Base-by-base conservation (phyloP, 306 rosid genomes). In the Datisca glomerata region DNA sequence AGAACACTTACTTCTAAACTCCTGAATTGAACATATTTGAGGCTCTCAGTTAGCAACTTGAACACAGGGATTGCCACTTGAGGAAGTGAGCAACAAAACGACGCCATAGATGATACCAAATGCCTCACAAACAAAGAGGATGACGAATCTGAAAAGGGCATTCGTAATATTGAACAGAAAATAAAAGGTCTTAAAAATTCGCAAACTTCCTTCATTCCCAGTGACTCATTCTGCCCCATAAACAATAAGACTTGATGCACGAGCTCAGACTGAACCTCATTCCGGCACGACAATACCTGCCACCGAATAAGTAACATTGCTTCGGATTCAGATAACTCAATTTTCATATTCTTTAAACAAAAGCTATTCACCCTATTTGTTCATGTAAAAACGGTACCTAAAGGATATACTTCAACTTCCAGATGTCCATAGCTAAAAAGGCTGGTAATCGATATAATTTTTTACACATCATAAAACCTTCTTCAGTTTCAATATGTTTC, bases 221-320 rank as follows among this genome's bases (percentile, higher is more conserved):
- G 31, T 27, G 14, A 59, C 83, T 66, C 68, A 49, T 68, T 70
- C 53, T 74, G 76, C 28, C 52, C 59, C 72, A 72, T 61, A 51
- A 89, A 80, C 52, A 77, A 48, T 61, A 69, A 63, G 32, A 83
- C 85, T 53, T 89, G 93, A 61, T 63, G 93, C 72, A 72, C 62
- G 18, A 89, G 95, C 55, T 89, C 93, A 12, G 73, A 41, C 18
- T 89, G 86, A 57, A 68, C 91, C 49, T 89, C 91, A 2, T 24
- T 24, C 57, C 86, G 86, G 60, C 84, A 51, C 4, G 55, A 70
- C 49, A 89, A 65, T 48, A 79, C 64, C 97, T 89, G 75, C 48
- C 58, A 74, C 54, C 18, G 56, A 49, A 54, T 8, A 18, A 31
- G 39, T 39, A 43, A 56, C 50, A 28, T 4, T 33, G 45, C 61